These are phyloP conservation scores for Phialophora macrospora DNA, from an alignment of 2,329 filamentous ascomycete genomes.

Conservation along the genomic window DNA sequence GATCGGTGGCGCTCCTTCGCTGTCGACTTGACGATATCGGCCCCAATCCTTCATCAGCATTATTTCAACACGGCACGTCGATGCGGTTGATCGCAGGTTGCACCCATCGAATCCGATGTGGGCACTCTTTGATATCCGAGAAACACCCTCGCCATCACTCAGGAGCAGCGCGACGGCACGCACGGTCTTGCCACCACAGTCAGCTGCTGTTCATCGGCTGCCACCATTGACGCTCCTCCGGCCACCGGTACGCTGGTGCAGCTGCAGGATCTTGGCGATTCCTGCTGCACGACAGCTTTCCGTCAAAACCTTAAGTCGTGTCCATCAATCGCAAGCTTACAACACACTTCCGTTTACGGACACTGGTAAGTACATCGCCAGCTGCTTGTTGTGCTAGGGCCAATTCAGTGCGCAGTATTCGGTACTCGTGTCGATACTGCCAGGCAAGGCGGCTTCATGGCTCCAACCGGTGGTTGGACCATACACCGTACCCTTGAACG, in stretches of 20 bases:
- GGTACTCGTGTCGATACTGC: neutral
- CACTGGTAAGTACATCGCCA: neutral
- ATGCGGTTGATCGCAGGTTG: neutral
- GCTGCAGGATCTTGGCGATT: neutral
- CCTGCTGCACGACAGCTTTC: neutral
- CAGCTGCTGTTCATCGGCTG: neutral
- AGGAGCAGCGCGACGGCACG: neutral
- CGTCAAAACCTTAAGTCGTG: neutral
- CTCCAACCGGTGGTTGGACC: neutral
- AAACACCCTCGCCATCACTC: neutral
- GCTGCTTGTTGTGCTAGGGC: neutral
- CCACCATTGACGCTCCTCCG: neutral
- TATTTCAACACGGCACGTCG: neutral
- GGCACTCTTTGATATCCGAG: neutral
- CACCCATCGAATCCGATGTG: neutral
- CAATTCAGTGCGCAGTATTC: neutral
- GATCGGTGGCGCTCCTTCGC: neutral
- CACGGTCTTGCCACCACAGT: neutral
- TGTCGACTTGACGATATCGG: neutral
- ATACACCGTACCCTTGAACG: too few species aligned
- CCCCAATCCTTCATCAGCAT: neutral
- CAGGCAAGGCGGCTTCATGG: neutral
- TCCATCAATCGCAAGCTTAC: neutral
- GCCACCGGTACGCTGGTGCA: too few species aligned
- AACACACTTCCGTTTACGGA: conserved; percentile 3